These are phyloP conservation scores for Ustilago loliicola DNA, from an alignment of 1,284 basidiomycete species.

Conservation along the genomic window DNA sequence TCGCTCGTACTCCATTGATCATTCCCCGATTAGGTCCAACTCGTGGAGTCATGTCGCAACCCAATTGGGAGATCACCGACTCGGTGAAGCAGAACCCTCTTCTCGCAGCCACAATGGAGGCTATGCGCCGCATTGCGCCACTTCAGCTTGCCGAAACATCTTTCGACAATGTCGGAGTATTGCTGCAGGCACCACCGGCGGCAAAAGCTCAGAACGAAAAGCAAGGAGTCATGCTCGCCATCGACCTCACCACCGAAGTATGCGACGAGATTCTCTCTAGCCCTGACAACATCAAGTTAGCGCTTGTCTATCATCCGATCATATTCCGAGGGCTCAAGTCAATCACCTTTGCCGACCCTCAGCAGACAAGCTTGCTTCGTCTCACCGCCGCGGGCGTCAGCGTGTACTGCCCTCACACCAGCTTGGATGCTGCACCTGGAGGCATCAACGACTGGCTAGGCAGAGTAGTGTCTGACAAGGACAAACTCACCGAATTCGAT, in stretches of 20 bases:
- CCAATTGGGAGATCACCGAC: constrained; percentile 52
- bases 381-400: constrained; percentile 85
- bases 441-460: constrained; percentile 79
- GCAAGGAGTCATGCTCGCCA: constrained; percentile 62
- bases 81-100: constrained; percentile 39
- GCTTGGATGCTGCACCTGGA: constrained; percentile 82
- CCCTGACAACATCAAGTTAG: constrained; percentile 71
- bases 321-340: constrained; percentile 86
- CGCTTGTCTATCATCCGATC: constrained; percentile 81
- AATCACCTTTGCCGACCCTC: constrained; percentile 81
- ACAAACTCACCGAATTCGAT: constrained; percentile 29
- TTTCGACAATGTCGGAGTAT: constrained; percentile 68
- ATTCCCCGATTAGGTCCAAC: not conserved
- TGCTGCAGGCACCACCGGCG: constrained; percentile 48
- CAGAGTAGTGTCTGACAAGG: constrained; percentile 36
- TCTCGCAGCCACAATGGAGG: constrained; percentile 34
- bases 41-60: constrained; percentile 33
- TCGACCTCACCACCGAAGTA: constrained; percentile 66
- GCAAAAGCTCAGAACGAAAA: constrained; percentile 10
- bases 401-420: constrained; percentile 88
- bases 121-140: constrained; percentile 55
- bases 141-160: constrained; percentile 60
- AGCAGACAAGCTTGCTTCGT: constrained; percentile 83
- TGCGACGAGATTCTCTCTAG: constrained; percentile 63
- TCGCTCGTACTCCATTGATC: not conserved